Base-by-base conservation (phyloP, 1,139 yeast genomes). In the Kodamaea sp. region DNA sequence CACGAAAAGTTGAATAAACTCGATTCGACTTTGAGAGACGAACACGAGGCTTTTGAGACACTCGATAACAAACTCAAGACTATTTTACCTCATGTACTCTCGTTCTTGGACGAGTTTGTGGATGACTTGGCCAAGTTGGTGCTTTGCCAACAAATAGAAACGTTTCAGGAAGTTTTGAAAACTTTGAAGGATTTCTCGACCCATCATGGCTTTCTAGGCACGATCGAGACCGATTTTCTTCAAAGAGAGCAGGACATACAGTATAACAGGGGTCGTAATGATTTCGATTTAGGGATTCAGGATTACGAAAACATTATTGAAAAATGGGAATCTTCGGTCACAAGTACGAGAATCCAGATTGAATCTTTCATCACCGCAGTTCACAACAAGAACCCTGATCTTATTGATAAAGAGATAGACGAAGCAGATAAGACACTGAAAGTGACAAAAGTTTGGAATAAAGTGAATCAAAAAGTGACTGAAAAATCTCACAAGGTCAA, bases 71-170 rank as follows among this genome's bases (percentile, higher is more conserved):
- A 70, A 39, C 51, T 69, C 11, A 63, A 61, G 35, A 34, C 66
- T 5, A 48, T 63, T 3, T 57, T 78, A 15, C 84, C 84, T 2
- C 73, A 69, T 39, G 58, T 71, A 4, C 52, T 75, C 32, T 53
- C 63, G 6, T 60, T 68, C 26, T 52, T 78, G 37, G 78, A 78
- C 22, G 83, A 78, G 50, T 76, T 77, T 43, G 57, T 78, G 11
- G 75, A 68, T 29, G 57, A 59, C 29, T 40, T 76, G 9, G 56
- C 73, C 5, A 57, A 66, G 35, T 56, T 60, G 46, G 40, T 57
- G 31, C 20, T 72, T 39, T 54, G 62, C 49, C 54, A 66, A 46
- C 61, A 68, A 37, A 30, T 50, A 15, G 59, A 59, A 11, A 57
- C 68, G 3, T 59, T 55, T 34, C 47, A 55, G 13, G 53, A 57